These are phyloP conservation scores for Chytriomyces sp. DNA, from an alignment of 192 early-diverging fungal genomes.

Conservation along the genomic window DNA sequence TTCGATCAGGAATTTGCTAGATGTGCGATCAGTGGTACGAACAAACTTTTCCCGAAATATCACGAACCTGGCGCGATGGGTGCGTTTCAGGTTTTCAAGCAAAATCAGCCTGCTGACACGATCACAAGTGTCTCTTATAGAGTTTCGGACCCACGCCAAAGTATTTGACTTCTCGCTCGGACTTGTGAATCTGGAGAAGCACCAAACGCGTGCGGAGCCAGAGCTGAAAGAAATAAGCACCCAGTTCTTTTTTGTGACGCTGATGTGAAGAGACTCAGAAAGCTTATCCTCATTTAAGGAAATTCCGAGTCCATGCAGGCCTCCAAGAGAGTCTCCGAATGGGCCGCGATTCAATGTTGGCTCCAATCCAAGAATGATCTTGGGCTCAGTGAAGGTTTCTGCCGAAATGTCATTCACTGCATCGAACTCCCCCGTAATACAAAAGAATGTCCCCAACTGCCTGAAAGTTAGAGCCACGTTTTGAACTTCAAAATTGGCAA, in stretches of 20 bases:
- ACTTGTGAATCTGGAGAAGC: conserved; percentile 67
- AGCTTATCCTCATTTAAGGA: conserved; percentile 23
- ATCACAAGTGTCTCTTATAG: conserved; percentile 61
- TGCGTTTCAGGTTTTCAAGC: conserved; percentile 63
- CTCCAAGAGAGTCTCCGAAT: not conserved
- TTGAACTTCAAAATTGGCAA: conserved; percentile 5
- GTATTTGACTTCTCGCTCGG: conserved; percentile 55
- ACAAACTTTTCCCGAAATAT: not conserved
- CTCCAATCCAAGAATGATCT: not conserved
- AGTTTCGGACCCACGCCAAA: conserved; percentile 52
- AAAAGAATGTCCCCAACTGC: conserved; percentile 15
- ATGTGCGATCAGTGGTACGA: conserved; percentile 1
- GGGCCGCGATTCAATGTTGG: not conserved
- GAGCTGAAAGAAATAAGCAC: conserved; percentile 60
- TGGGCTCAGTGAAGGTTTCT: not conserved
- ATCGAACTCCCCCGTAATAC: not conserved
- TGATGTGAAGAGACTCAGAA: not conserved
- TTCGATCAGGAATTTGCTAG: conserved; percentile 37
- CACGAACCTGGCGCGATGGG: conserved; percentile 64
- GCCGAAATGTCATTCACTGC: not conserved
- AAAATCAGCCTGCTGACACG: conserved; percentile 68
- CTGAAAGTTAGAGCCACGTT: not conserved
- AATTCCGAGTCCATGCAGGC: conserved; percentile 33
- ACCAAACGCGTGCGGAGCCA: conserved; percentile 60
- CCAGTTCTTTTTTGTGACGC: conserved; percentile 56